These are phyloP conservation scores for Coccomyxa subellipsoidea DNA, from an alignment of 163 green algal genomes.

Conservation along the genomic window DNA sequence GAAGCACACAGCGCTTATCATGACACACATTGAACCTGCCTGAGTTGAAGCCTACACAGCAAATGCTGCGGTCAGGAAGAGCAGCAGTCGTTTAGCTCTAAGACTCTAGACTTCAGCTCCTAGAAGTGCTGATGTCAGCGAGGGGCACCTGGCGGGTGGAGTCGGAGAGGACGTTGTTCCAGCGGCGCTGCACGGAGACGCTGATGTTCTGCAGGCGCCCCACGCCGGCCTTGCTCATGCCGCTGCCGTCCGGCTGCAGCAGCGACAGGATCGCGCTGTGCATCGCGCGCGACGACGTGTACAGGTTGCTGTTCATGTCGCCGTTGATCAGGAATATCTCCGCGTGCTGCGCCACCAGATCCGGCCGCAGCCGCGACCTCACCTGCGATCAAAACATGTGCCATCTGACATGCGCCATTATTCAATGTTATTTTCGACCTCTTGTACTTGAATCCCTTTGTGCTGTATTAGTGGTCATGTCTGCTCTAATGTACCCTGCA, in stretches of 20 bases:
- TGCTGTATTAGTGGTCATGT: no score
- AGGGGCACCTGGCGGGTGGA: slow-evolving; percentile 8
- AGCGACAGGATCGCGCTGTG: slow-evolving; percentile 65
- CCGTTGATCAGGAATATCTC: slow-evolving; percentile 83
- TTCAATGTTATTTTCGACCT: background rate
- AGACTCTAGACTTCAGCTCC: no score
- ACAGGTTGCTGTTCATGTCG: slow-evolving; percentile 93
- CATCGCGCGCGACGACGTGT: slow-evolving; percentile 87
- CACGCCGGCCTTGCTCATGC: slow-evolving; percentile 37
- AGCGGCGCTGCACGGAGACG: slow-evolving; percentile 72
- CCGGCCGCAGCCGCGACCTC: slow-evolving; percentile 32
- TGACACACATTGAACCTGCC: no score
- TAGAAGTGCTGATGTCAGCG: no score
- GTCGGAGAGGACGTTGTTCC: slow-evolving; percentile 62
- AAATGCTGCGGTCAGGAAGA: background rate
- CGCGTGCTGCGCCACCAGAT: slow-evolving; percentile 46
- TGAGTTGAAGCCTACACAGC: no score
- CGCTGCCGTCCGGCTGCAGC: slow-evolving; percentile 32
- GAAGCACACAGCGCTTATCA: no score
- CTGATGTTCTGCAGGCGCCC: slow-evolving; percentile 62
- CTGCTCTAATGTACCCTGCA: no score
- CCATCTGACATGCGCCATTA: background rate
- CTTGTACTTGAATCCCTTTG: no score
- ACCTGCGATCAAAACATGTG: slow-evolving; percentile 23
- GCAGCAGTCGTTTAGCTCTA: background rate